Conservation (phyloP, 805 yeast species). For the Ogataea allantospora region DNA sequence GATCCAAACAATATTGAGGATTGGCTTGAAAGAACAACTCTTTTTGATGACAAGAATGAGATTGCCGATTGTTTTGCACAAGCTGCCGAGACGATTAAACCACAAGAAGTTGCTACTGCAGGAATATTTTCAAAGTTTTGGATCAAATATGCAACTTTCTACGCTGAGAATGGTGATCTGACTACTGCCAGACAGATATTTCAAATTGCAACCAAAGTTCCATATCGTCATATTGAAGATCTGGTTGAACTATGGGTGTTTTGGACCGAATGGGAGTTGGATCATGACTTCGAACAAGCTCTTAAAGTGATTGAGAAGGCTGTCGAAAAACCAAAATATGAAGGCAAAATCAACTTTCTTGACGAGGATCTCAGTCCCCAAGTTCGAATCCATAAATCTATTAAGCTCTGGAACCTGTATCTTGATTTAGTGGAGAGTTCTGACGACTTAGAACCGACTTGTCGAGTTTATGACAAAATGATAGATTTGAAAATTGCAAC, state of each 20-base stretch:
- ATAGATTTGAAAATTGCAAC: slow-evolving; percentile 65
- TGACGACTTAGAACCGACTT: slow-evolving; percentile 41
- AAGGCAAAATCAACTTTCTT: slow-evolving; percentile 28
- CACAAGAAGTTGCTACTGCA: slow-evolving; percentile 44
- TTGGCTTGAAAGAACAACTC: slow-evolving; percentile 65
- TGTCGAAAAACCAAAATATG: slow-evolving; percentile 25
- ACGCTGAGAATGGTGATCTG: slow-evolving; percentile 53
- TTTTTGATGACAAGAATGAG: slow-evolving; percentile 42
- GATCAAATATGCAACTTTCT: slow-evolving; percentile 66
- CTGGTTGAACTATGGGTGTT: slow-evolving; percentile 65
- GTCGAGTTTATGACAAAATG: slow-evolving; percentile 49
- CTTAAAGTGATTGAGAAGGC: slow-evolving; percentile 36
- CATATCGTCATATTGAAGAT: slow-evolving; percentile 60
- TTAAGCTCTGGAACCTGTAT: slow-evolving; percentile 69
- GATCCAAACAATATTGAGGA: slow-evolving; percentile 57
- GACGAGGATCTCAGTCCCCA: slow-evolving; percentile 53
- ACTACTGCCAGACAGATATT: slow-evolving; percentile 61
- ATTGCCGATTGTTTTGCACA: slow-evolving; percentile 56
- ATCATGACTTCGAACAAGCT: slow-evolving; percentile 44
- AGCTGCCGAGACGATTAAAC: slow-evolving; percentile 67
- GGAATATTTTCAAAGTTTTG: slow-evolving; percentile 57
- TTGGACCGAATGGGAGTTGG: slow-evolving; percentile 71
- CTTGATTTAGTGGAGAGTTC: slow-evolving; percentile 65
- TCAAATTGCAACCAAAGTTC: slow-evolving; percentile 67
- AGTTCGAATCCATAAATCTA: slow-evolving; percentile 55